Percentiles rank a stretch among this genome's conserved stretches.
Conservation (phyloP, 2,329 filamentous ascomycete genomes). For the Ceratocystiopsis brevicomis region DNA sequence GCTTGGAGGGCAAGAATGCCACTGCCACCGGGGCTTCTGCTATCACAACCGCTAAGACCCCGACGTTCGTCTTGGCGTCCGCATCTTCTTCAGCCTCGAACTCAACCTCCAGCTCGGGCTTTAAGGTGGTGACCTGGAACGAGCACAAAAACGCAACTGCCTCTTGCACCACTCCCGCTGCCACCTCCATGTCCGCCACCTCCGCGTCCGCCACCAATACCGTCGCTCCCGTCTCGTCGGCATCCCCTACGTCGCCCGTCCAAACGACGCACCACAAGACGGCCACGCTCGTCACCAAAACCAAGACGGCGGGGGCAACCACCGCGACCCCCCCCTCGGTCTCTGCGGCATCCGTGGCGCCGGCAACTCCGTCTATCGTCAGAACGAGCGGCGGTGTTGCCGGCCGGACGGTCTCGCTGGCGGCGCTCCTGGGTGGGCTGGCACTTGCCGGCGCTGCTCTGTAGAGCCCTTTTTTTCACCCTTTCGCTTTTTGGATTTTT, state of each 20-base stretch:
- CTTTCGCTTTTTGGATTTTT: neutral
- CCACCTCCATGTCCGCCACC: neutral
- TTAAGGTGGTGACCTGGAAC: too few species aligned
- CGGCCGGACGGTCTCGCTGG: conserved; percentile 20
- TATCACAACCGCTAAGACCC: neutral
- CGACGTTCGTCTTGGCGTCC: neutral
- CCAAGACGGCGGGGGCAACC: conserved; percentile 6
- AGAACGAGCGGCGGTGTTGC: conserved; percentile 20
- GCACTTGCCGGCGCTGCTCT: conserved; percentile 24
- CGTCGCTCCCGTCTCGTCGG: too few species aligned
- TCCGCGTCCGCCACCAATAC: neutral
- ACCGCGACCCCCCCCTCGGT: conserved; percentile 10
- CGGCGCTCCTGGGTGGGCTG: conserved; percentile 23
- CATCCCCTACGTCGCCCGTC: too few species aligned
- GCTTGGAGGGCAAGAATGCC: conserved; percentile 7
- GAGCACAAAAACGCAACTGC: too few species aligned
- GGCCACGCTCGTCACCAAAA: neutral
- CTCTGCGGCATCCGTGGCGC: neutral
- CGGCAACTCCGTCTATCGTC: too few species aligned
- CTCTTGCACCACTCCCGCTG: conserved; percentile 11
- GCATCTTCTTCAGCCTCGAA: conserved; percentile 1
- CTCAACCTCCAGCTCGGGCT: conserved; percentile 3
- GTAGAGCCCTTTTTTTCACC: conserved; percentile 14
- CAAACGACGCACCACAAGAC: neutral
- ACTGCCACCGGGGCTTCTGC: conserved; percentile 7